Evolutionary conservation across 176 grass and related monocot species (phyloP).

Genomic region (Zoysia pacifica): DNA sequence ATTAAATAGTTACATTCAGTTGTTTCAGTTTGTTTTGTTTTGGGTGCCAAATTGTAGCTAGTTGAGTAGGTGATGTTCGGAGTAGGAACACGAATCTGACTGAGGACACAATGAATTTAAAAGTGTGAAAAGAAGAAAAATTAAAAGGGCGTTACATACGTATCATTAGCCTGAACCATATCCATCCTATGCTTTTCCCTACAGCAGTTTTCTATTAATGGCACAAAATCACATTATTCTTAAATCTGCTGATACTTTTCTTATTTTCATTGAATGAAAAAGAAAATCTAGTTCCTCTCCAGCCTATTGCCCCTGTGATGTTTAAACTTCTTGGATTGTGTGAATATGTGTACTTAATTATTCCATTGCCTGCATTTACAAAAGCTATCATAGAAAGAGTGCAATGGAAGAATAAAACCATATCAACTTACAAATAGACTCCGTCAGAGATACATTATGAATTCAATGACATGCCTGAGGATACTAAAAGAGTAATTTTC

Average conservation of each 20-base stretch:
- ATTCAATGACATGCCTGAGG: neutral
- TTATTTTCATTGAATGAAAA: too few species aligned
- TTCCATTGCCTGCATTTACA: slow-evolving; percentile 5
- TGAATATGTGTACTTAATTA: neutral
- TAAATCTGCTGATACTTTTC: too few species aligned
- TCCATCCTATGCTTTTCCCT: neutral
- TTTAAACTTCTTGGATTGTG: neutral
- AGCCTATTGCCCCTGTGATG: too few species aligned
- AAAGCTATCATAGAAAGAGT: neutral
- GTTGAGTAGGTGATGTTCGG: neutral
- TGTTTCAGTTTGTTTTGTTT: neutral
- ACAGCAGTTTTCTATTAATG: neutral
- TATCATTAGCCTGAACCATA: neutral
- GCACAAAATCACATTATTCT: too few species aligned
- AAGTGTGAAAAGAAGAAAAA: neutral
- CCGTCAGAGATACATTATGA: neutral
- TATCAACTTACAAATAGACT: slow-evolving; percentile 10
- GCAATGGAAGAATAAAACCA: slow-evolving; percentile 16
- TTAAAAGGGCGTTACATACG: neutral
- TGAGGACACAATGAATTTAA: neutral
- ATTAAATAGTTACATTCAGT: neutral
- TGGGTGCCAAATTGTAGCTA: neutral
- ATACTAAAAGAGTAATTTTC: neutral
- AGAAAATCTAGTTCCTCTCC: too few species aligned
- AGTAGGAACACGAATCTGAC: neutral